Evolutionary conservation across 1,284 basidiomycete species (phyloP), one percentile per base, ranked within the genome.

Genomic region (Ganoderma multipileum): DNA sequence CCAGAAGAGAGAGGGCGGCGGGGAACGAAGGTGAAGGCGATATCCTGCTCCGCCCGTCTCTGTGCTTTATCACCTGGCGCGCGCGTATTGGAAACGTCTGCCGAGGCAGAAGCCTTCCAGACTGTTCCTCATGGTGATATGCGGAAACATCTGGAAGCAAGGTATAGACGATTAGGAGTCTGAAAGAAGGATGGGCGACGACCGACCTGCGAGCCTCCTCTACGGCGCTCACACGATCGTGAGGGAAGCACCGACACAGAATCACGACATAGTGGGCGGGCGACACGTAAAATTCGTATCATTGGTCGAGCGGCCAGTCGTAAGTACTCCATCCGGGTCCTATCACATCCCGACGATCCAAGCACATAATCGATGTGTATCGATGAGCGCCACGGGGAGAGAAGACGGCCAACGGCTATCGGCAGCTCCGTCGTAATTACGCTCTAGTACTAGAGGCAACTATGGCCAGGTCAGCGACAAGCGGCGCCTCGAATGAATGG

Each of bases 241-340:
- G 67, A 54, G 47, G 66, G 63, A 63, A 6, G 28, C 3, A 9
- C 52, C 52, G 52, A 55, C 52, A 18, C 16, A 41, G 7, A 54
- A 39, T 62, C 20, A 55, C 57, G 58, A 52, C 44, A 44, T 36
- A n/a, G 64, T 66, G 39, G 23, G n/a, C 58, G 41, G 36, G 38
- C 23, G 59, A 72, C 36, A 72, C 71, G 71, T 72, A 72, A 72
- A 72, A 42, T 39, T 63, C 33, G 59, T 64, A 69, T 72, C 63
- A 71, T 69, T 39, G 52, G 42, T 66, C 63, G 39, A 55, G 20
- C 42, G 33, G 8, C 47, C 4, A 52, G 23, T 11, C 23, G 12
- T 52, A 52, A 11, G 12, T 52, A 52, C 9, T 9, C 23, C 47
- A 52, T 52, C 47, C 23, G 12, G 23, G 47, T 28, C 47, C 23